Percentiles rank a stretch among this genome's conserved stretches.
Conservation (phyloP, 768 basidiomycete species). For the Mycena galopus region DNA sequence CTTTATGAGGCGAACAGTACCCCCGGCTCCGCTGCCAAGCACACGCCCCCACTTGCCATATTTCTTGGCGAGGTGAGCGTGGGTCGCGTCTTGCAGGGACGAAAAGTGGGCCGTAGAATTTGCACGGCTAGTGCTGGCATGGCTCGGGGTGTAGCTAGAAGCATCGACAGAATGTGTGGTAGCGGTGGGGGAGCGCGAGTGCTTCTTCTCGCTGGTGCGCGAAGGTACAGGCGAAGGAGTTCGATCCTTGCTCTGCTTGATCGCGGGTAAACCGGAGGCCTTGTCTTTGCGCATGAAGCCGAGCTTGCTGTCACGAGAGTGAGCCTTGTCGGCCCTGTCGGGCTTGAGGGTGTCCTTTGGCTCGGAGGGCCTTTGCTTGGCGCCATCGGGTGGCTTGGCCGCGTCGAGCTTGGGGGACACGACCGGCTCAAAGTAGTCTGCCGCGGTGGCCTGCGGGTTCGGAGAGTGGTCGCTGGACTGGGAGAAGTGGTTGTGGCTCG, state of each 20-base stretch:
- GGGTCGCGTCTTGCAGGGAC: slow-evolving; percentile 85
- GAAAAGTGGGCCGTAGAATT: slow-evolving; percentile 49
- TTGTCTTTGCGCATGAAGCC: slow-evolving; percentile 47
- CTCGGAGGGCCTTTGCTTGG: not conserved
- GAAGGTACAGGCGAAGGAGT: slow-evolving; percentile 51
- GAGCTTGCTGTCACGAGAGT: slow-evolving; percentile 37
- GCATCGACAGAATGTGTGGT: slow-evolving; percentile 40
- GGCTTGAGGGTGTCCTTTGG: not conserved
- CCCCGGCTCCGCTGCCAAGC: slow-evolving; percentile 97
- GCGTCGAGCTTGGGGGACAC: slow-evolving; percentile 12
- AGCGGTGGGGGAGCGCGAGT: slow-evolving; percentile 44
- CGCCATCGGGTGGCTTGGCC: not conserved
- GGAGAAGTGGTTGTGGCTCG: slow-evolving; percentile 49
- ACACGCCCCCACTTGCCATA: slow-evolving; percentile 99
- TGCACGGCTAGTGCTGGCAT: slow-evolving; percentile 21
- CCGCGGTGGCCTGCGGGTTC: not conserved
- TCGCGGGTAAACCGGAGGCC: slow-evolving; percentile 23
- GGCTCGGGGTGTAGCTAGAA: slow-evolving; percentile 37
- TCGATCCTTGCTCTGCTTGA: slow-evolving; percentile 61
- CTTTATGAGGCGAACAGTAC: slow-evolving; percentile 97
- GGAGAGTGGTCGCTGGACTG: slow-evolving; percentile 24
- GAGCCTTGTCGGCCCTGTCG: slow-evolving; percentile 14
- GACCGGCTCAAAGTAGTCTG: slow-evolving; percentile 26
- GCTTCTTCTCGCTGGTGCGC: slow-evolving; percentile 40
- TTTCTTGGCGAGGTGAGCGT: slow-evolving; percentile 96